Evolutionary conservation across 208 protist species (phyloP).

Genomic region (Plasmodiophora brassicae): DNA sequence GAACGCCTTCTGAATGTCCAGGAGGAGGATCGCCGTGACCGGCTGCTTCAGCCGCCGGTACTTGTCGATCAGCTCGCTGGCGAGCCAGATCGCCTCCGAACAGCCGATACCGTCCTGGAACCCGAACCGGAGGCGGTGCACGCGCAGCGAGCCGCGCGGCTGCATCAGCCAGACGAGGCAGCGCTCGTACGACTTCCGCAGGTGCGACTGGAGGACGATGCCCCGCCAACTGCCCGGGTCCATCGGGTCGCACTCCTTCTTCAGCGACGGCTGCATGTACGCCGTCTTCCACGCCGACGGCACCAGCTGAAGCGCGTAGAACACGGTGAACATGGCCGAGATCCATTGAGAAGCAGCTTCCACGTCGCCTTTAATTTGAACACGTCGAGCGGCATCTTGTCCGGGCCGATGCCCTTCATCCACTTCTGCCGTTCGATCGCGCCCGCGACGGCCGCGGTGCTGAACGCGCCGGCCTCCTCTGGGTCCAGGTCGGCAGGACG

Average conservation of each 20-base stretch:
- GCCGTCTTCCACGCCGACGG: background rate
- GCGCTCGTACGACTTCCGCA: background rate
- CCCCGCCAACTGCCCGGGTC: background rate
- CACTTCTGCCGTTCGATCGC: background rate
- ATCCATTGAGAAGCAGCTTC: background rate
- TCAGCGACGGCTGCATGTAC: background rate
- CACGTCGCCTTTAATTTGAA: background rate
- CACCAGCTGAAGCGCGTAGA: background rate
- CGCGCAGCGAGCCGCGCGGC: background rate
- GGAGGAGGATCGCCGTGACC: background rate
- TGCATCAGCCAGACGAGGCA: background rate
- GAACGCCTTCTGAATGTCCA: constrained; percentile 15
- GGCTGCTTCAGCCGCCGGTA: background rate
- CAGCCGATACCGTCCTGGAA: background rate
- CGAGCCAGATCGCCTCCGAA: background rate
- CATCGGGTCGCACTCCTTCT: background rate
- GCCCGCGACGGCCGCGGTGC: background rate
- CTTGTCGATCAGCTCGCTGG: background rate
- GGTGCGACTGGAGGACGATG: background rate
- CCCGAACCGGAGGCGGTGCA: background rate
- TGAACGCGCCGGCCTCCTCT: background rate
- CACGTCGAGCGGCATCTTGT: background rate
- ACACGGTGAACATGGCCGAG: background rate
- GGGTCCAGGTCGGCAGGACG: background rate
- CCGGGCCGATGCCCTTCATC: background rate